Percentiles rank a stretch among this genome's conserved stretches.
These are phyloP conservation scores for Cordyceps militaris DNA, from an alignment of 2,329 filamentous ascomycete species.

Conservation along the genomic window DNA sequence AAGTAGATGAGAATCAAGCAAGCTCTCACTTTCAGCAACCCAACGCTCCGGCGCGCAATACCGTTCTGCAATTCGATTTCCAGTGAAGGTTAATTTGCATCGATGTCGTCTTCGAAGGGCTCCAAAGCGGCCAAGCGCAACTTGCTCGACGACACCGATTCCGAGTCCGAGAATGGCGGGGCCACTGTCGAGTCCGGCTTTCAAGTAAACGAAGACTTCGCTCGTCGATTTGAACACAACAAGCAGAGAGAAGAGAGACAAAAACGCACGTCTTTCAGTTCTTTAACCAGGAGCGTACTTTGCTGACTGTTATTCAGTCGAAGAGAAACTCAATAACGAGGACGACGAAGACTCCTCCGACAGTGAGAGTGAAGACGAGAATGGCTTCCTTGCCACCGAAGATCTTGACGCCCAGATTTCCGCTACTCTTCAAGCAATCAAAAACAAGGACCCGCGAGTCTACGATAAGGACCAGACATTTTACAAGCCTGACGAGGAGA, in stretches of 20 bases:
- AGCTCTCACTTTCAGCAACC: background rate
- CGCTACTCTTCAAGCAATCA: slow-evolving; percentile 79
- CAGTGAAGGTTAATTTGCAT: background rate
- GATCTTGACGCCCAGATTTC: slow-evolving; percentile 81
- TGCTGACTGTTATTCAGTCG: slow-evolving; percentile 54
- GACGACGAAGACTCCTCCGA: slow-evolving; percentile 58
- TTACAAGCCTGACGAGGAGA: slow-evolving; percentile 58
- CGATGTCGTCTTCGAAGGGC: background rate
- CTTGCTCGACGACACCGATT: slow-evolving; percentile 51
- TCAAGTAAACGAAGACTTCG: slow-evolving; percentile 87
- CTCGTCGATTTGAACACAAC: slow-evolving; percentile 87
- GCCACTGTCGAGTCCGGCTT: slow-evolving; percentile 43
- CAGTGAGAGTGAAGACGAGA: slow-evolving; percentile 83
- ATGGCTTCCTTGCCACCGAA: slow-evolving; percentile 78
- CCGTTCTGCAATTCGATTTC: background rate
- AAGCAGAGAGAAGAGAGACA: slow-evolving; percentile 90
- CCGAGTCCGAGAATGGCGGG: slow-evolving; percentile 39
- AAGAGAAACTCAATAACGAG: slow-evolving; percentile 68
- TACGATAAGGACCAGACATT: slow-evolving; percentile 78
- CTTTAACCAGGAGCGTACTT: slow-evolving; percentile 11
- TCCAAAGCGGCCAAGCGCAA: slow-evolving; percentile 37
- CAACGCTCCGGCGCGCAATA: background rate
- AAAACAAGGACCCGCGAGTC: slow-evolving; percentile 81
- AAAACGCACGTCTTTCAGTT: slow-evolving; percentile 41
- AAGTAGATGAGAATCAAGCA: background rate